phyloP scores from a whole-genome alignment of 768 basidiomycete species.

The Termitomyces sp. region DNA sequence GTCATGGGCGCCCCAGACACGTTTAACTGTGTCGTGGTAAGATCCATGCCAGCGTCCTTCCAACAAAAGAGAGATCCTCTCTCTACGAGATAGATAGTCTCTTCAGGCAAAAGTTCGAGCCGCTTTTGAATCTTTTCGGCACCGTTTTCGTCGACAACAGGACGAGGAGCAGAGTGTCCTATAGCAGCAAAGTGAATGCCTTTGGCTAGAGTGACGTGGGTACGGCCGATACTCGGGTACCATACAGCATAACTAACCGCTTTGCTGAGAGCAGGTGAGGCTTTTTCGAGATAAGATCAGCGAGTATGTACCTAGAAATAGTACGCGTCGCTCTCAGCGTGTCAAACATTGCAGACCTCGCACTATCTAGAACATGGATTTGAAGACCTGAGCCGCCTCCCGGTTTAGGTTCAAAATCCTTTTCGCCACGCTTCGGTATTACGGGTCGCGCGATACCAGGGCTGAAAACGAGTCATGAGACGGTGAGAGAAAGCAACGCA shows the following conservation, averaged over 20 bases:
- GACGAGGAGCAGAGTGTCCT: conserved; percentile 70
- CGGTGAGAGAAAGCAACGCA: conserved; percentile 1
- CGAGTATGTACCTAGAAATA: conserved; percentile 57
- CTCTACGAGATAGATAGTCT: conserved; percentile 90
- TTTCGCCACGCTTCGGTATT: conserved; percentile 95
- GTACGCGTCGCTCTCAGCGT: conserved; percentile 69
- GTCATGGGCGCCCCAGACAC: conserved; percentile 73
- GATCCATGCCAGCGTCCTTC: conserved; percentile 38
- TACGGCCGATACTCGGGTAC: conserved; percentile 59
- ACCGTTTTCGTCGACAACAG: conserved; percentile 25
- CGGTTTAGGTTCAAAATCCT: conserved; percentile 86
- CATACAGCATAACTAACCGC: conserved; percentile 76
- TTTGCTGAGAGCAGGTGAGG: conserved; percentile 42
- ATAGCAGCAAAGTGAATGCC: conserved; percentile 82
- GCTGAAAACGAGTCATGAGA: conserved; percentile 19
- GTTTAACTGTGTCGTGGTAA: conserved; percentile 27
- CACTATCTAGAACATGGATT: conserved; percentile 70
- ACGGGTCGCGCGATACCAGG: conserved; percentile 48
- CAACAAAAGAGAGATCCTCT: conserved; percentile 85
- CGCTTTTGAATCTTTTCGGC: conserved; percentile 49
- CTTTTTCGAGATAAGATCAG: neutral
- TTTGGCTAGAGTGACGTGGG: conserved; percentile 63
- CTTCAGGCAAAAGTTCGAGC: conserved; percentile 89
- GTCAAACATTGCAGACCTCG: conserved; percentile 83
- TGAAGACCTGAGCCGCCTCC: conserved; percentile 71